Evolutionary conservation across 108 stramenopile species (phyloP).

Genomic region (Nitzschia sp.): DNA sequence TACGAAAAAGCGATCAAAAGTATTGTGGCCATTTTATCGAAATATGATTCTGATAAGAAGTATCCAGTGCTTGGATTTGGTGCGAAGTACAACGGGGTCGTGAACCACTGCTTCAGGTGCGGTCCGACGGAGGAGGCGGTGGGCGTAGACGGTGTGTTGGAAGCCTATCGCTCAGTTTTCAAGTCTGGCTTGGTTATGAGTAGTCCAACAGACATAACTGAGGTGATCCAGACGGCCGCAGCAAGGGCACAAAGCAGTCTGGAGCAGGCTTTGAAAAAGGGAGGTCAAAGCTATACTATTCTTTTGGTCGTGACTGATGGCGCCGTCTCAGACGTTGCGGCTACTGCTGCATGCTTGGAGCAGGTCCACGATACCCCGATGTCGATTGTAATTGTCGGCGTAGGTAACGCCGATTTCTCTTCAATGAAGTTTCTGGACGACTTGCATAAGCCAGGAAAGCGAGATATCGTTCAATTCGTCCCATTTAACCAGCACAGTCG

Average conservation of each 20-base stretch:
- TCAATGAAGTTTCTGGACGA: slow-evolving; percentile 79
- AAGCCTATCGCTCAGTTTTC: slow-evolving; percentile 66
- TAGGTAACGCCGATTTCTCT: slow-evolving; percentile 79
- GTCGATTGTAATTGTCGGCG: slow-evolving; percentile 81
- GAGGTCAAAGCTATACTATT: slow-evolving; percentile 71
- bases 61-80: slow-evolving; percentile 92
- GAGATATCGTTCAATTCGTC: slow-evolving; percentile 85
- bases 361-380: slow-evolving; percentile 59
- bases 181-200: slow-evolving; percentile 63
- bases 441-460: slow-evolving; percentile 19
- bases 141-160: slow-evolving; percentile 79
- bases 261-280: slow-evolving; percentile 34
- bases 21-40: slow-evolving; percentile 60
- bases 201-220: slow-evolving; percentile 84
- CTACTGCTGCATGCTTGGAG: slow-evolving; percentile 54
- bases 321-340: slow-evolving; percentile 73
- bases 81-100: slow-evolving; percentile 82
- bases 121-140: slow-evolving; percentile 52
- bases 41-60: slow-evolving; percentile 84
- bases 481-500: slow-evolving; percentile 48
- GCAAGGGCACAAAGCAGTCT: slow-evolving; percentile 48
- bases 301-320: slow-evolving; percentile 90
- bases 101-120: slow-evolving; percentile 76
- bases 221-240: slow-evolving; percentile 78
- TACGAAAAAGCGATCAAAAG: slow-evolving; percentile 77